Percentiles rank a stretch among this genome's conserved stretches.
phyloP scores from a whole-genome alignment of 306 rosid species.

The Vigna radiata region DNA sequence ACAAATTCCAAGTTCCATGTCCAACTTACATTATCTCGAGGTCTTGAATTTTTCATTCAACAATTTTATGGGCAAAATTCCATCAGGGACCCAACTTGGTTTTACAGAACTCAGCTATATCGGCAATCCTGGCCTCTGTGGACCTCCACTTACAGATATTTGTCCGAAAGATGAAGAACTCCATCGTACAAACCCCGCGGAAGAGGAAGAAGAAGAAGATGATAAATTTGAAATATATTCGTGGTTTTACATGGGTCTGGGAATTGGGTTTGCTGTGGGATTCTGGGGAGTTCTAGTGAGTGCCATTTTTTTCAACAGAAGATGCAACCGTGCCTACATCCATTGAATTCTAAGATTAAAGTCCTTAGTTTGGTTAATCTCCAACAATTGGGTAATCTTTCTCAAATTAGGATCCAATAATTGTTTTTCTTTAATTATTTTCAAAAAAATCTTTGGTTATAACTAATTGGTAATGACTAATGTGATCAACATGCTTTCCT shows the following conservation, averaged over 20 bases:
- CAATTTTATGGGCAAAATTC: constrained; percentile 7
- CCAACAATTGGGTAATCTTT: no score
- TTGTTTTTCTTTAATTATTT: no score
- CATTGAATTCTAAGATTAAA: background rate
- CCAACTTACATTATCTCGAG: background rate
- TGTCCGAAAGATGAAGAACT: background rate
- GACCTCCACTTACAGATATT: background rate
- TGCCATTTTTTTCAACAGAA: background rate
- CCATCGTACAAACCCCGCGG: background rate
- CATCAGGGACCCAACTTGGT: constrained; percentile 28
- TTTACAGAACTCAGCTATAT: constrained; percentile 5
- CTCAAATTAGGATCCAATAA: no score
- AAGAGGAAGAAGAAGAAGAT: background rate
- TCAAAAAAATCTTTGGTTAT: no score
- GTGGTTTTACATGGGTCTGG: background rate
- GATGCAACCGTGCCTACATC: background rate
- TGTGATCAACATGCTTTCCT: no score
- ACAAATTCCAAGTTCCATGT: background rate
- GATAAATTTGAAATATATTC: background rate
- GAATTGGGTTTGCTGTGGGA: constrained; percentile 24
- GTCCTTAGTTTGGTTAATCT: no score
- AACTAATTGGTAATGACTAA: no score
- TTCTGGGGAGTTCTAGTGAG: background rate
- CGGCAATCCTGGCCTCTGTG: background rate
- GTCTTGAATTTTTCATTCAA: constrained; percentile 9